Evolutionary conservation across 495 filamentous ascomycete species (phyloP), one percentile per base, ranked within the genome.

Genomic region (Staphylotrichum longicolle): DNA sequence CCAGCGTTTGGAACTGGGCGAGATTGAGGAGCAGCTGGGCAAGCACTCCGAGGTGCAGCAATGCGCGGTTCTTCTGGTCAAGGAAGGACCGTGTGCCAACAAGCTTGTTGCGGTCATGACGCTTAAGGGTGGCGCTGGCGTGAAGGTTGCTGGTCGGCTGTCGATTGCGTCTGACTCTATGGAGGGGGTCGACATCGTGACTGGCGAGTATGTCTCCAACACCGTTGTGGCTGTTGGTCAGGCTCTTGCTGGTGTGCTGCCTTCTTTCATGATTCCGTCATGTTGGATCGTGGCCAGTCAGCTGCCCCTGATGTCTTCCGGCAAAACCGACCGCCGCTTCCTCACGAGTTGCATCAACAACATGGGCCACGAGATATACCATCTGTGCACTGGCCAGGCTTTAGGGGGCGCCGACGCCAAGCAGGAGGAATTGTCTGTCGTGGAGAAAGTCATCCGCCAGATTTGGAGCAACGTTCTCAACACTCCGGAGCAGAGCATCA

Each of bases 211-310:
- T 27, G 15, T 50, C 45, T 58, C 56, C 5, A 7, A 30, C 20
- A 58, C 56, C 10, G 40, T 30, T 5, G 33, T 45, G 5, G 6
- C 2, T 12, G 3, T 58, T 12, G 4, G 45, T 6, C 56, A 50
- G 34, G 45, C 45, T 6, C 45, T 58, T 7, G 12, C 49, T 20
- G 10, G 14, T 2, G 47, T 60, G 47, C 37, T 84, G 3, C 62
- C 61, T 2, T 58, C 49, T 3, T 61, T 69, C 12, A 15, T 66
- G 12, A 7, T 67, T 4, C 49, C 67, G 0, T 46, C 58, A 3
- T 85, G 85, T 61, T 30, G 44, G 42, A 87, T 87, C 83, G 73
- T 86, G 3, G 84, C 83, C 2, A 62, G 73, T 1, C 54, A 82
- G 14, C 85, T 86, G 56, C 84, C 85, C 0, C 62, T 82, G 7